Evolutionary conservation across 2,329 filamentous ascomycete genomes (phyloP), one percentile per base, ranked within the genome.

Genomic region (Neopestalotiopsis sp.): DNA sequence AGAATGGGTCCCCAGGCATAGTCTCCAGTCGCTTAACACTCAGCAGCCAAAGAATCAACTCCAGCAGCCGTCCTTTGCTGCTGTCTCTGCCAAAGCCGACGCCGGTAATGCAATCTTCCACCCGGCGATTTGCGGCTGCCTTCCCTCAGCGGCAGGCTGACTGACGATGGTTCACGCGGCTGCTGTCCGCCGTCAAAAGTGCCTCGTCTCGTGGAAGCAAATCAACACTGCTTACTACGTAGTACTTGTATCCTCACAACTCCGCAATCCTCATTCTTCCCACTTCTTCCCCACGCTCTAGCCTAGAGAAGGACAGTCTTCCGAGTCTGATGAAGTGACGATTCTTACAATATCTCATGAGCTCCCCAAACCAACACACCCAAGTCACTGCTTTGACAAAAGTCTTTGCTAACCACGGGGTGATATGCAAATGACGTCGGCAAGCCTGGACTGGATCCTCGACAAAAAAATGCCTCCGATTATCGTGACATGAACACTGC

Each of bases 21-120:
- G 24, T 38, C 34, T 10, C 6, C 6, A 38, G 45, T 53, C 45
- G 45, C 45, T 53, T 53, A 53, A 53, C 42, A 49, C 12, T n/a
- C 42, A 13, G 13, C 42, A n/a, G 34, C 34, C 34, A n/a, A 53
- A 53, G 45, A 53, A n/a, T 9, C 24, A 28, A 28, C 24, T 28
- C 45, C 45, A 53, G 20, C n/a, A 20, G 7, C 45, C 45, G 7
- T 6, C 20, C n/a, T 17, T 20, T 6, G 13, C n/a, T 49, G 14
- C n/a, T 17, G 6, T 6, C 45, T 49, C 17, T 49, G 45, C 45
- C 45, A 49, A 49, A 49, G 5, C 17, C 45, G 45, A 53, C 45
- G 45, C 45, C 45, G 45, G 45, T 53, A 24, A 53, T 53, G 45
- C 45, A 53, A 53, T 53, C 45, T 53, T 53, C 45, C 45, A 53